Base-by-base conservation (phyloP, 2,329 filamentous ascomycete genomes). In the Rachicladosporium sp. region DNA sequence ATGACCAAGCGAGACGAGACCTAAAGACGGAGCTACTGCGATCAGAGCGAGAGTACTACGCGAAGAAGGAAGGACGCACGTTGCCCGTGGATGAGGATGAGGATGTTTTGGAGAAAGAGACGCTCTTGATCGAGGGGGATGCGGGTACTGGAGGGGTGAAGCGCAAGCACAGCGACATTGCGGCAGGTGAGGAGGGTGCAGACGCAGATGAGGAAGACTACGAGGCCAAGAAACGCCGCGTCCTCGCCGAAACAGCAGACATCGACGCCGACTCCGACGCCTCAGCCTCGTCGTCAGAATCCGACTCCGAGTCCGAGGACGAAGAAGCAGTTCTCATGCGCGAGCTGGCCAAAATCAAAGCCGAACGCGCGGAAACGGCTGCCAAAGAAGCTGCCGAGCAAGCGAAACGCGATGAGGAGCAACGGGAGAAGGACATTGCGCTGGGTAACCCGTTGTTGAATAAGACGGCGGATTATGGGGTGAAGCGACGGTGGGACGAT, bases 401-500 rank as follows among this genome's bases (percentile, higher is more conserved):
- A 43, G 78, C 77, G n/a, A 82, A 78, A 23, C 73, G 78, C 47
- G 89, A 95, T 57, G 73, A 91, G 56, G 87, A 89, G 56, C 75
- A 82, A 55, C 74, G 84, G 44, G 89, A 94, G 62, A 74, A 78
- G 48, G 84, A 95, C 53, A 93, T 96, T 54, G 89, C 91, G 29
- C 68, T 83, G 32, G 91, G 91, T 5, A 98, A 98, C 59, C 91
- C 91, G 31, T 66, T 98, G 37, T 73, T 98, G 41, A 95, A 96
- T 51, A 83, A 84, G 59, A 46, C 46, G 21, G 47, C 52, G 11
- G 87, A 94, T 51, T 96, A 93, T 59, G 87, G 80, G 43, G 80
- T 95, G 55, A 95, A 94, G 71, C 70, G 85, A 50, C 67, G 88
- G 51, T 98, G 91, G 91, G 91, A 98, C 52, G 91, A 98, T 54